Evolutionary conservation across 2,329 filamentous ascomycete species (phyloP).

Genomic region (Coniochaeta hoffmannii): DNA sequence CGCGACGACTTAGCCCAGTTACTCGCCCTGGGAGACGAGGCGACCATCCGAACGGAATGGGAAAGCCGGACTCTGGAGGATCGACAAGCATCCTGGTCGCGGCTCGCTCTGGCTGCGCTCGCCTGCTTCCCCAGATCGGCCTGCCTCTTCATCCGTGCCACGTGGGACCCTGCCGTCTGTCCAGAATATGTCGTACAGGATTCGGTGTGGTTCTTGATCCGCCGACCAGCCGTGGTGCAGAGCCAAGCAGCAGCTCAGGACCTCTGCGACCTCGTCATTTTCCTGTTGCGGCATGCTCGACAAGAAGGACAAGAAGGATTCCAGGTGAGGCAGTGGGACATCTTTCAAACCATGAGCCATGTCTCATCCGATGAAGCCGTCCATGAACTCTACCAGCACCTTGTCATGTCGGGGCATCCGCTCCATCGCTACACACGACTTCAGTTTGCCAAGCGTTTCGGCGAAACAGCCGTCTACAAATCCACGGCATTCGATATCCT

Average conservation of each 20-base stretch:
- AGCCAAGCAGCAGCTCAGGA: background rate
- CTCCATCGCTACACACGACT: slow-evolving; percentile 36
- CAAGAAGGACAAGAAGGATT: slow-evolving; percentile 9
- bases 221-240: background rate
- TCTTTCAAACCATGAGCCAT: slow-evolving; percentile 15
- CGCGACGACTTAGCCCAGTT: slow-evolving; percentile 1
- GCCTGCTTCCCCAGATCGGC: slow-evolving; percentile 9
- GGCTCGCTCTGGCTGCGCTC: slow-evolving; percentile 10
- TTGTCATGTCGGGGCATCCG: slow-evolving; percentile 19
- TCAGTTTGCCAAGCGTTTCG: slow-evolving; percentile 39
- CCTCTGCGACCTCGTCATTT: slow-evolving; percentile 5
- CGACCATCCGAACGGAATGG: slow-evolving; percentile 10
- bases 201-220: slow-evolving; percentile 9
- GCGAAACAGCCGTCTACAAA: slow-evolving; percentile 30
- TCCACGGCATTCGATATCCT: slow-evolving; percentile 35
- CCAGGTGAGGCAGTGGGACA: slow-evolving; percentile 28
- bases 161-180: slow-evolving; percentile 6
- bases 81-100: slow-evolving; percentile 8
- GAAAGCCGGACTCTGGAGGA: background rate
- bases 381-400: slow-evolving; percentile 25
- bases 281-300: slow-evolving; percentile 10
- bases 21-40: background rate
- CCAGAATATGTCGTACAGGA: slow-evolving; percentile 15
- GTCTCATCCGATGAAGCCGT: slow-evolving; percentile 13
- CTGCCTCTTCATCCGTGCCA: slow-evolving; percentile 13